Evolutionary conservation across 805 yeast species (phyloP).

Genomic region (Limtongia smithiae): DNA sequence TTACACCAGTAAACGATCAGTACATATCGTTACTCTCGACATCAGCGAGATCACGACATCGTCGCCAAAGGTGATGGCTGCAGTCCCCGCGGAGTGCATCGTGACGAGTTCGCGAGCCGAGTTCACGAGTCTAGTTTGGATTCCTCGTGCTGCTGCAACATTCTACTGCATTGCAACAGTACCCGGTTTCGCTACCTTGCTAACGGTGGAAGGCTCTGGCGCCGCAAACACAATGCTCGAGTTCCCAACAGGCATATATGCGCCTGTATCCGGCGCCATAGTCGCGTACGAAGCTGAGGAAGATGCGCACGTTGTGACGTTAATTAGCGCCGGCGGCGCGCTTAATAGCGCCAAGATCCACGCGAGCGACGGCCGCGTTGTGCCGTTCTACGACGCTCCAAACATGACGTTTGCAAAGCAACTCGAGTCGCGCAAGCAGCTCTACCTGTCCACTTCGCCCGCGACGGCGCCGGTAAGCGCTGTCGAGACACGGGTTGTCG

Average conservation of each 20-base stretch:
- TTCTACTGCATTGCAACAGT: not conserved
- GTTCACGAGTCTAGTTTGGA: not conserved
- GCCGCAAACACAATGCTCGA: not conserved
- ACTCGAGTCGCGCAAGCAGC: not conserved
- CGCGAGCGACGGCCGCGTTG: too few species aligned
- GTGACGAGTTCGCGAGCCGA: not conserved
- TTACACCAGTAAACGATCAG: not conserved
- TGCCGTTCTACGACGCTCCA: not conserved
- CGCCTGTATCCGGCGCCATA: not conserved
- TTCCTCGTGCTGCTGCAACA: not conserved
- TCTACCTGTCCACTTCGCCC: not conserved
- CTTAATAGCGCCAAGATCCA: too few species aligned
- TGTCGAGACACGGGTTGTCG: slow-evolving; percentile 7
- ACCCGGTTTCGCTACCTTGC: not conserved
- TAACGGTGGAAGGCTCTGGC: not conserved
- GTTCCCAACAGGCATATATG: not conserved
- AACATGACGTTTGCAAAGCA: not conserved
- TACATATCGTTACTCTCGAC: not conserved
- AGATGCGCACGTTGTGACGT: not conserved
- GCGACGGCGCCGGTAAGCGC: not conserved
- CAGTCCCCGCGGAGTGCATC: too few species aligned
- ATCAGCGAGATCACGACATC: too few species aligned
- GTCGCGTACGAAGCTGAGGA: not conserved
- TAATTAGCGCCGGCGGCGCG: slow-evolving; percentile 1
- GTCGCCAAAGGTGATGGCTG: too few species aligned